Conservation (phyloP, 1,139 yeast species). For the Scheffersomyces parashehatae region DNA sequence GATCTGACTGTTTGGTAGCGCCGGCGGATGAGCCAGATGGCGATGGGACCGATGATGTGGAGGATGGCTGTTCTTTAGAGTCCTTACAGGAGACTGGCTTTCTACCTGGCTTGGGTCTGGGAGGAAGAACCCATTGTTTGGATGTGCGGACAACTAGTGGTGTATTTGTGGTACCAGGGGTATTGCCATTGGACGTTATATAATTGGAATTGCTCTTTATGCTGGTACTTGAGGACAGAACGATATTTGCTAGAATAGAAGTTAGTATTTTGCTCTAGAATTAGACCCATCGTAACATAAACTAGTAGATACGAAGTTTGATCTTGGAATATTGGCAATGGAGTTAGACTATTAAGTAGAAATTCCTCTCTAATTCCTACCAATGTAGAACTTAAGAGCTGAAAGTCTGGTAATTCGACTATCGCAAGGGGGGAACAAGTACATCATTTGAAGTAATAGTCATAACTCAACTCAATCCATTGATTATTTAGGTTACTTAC, state of each 20-base stretch:
- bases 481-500: constrained; percentile 4
- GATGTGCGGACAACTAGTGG: constrained; percentile 18
- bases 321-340: too few relatives aligned
- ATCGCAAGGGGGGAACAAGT: too few relatives aligned
- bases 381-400: too few relatives aligned
- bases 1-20: too few relatives aligned
- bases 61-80: not conserved
- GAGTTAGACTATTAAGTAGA: too few relatives aligned
- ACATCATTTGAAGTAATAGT: too few relatives aligned
- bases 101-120: constrained; percentile 25
- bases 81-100: constrained; percentile 12
- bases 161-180: not conserved
- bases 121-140: constrained; percentile 28
- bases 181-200: not conserved
- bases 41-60: not conserved
- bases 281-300: too few relatives aligned
- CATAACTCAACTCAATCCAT: too few relatives aligned
- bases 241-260: constrained; percentile 7
- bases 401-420: too few relatives aligned
- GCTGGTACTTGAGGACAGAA: constrained; percentile 8
- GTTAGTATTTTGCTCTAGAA: not conserved
- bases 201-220: constrained; percentile 1
- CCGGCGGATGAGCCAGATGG: not conserved
- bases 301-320: too few relatives aligned
- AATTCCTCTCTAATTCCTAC: too few relatives aligned